phyloP scores from a whole-genome alignment of 2,329 filamentous ascomycete species.

The Hysterium pulicare region DNA sequence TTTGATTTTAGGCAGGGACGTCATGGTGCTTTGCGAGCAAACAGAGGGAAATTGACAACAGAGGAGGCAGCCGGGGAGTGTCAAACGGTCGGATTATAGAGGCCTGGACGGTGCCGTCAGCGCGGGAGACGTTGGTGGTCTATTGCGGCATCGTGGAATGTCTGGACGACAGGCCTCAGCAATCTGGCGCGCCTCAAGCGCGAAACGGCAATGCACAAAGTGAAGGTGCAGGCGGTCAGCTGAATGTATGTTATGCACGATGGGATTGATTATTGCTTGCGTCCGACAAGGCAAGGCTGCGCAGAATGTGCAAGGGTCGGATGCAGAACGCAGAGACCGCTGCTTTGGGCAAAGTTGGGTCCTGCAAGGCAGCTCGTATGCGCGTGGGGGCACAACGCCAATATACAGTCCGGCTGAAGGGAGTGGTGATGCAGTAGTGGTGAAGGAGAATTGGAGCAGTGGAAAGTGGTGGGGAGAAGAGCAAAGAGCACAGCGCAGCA shows the following conservation, averaged over 20 bases:
- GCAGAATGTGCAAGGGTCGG: neutral
- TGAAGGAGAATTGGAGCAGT: neutral
- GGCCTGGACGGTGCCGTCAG: conserved; percentile 16
- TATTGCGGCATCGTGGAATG: conserved; percentile 27
- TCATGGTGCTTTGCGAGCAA: conserved; percentile 5
- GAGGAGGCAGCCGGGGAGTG: conserved; percentile 2
- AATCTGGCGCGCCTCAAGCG: conserved; percentile 23
- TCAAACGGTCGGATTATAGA: conserved; percentile 15
- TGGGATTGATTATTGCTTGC: conserved; percentile 10
- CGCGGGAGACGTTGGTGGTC: conserved; percentile 13
- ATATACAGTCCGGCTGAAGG: neutral
- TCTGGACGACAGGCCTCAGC: conserved; percentile 13
- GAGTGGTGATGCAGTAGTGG: neutral
- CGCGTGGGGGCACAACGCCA: no score
- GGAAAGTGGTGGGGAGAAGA: neutral
- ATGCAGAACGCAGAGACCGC: conserved; percentile 3
- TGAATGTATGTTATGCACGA: conserved; percentile 3
- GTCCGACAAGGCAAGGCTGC: conserved; percentile 8
- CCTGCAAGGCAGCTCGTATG: no score
- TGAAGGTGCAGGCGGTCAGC: conserved; percentile 9
- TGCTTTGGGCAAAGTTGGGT: conserved; percentile 5
- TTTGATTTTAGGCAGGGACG: neutral
- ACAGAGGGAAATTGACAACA: conserved; percentile 5
- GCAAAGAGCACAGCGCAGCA: neutral
- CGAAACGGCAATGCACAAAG: conserved; percentile 14